These are phyloP conservation scores for Colletotrichum paranaense DNA, from an alignment of 2,329 filamentous ascomycete genomes.

Conservation along the genomic window DNA sequence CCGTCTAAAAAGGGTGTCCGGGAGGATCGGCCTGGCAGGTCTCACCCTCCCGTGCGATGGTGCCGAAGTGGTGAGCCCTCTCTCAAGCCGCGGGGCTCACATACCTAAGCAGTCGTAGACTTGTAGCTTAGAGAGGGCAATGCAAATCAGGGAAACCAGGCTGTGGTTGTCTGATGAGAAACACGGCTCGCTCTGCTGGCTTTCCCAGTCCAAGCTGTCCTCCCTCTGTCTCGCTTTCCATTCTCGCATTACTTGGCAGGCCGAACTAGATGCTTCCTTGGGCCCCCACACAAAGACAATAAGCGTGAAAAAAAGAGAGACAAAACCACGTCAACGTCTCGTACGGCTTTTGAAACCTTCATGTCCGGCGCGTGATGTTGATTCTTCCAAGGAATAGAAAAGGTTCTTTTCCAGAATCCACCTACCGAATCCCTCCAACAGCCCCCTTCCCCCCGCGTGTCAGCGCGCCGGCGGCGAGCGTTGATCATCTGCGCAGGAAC, in stretches of 20 bases:
- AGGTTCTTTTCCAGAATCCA: background rate
- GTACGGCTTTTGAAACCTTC: background rate
- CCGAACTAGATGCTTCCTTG: background rate
- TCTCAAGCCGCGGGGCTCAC: background rate
- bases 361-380: slow-evolving; percentile 26
- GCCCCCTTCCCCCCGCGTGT: background rate
- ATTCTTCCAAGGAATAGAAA: background rate
- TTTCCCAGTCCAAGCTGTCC: background rate
- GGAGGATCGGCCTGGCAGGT: background rate
- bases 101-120: background rate
- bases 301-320: slow-evolving; percentile 1
- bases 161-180: background rate
- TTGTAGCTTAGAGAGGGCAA: background rate
- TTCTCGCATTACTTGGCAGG: background rate
- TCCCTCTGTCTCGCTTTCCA: background rate
- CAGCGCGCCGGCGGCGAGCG: slow-evolving; percentile 16
- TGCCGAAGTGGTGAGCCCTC: slow-evolving; percentile 26
- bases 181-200: background rate
- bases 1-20: background rate
- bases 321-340: slow-evolving; percentile 14
- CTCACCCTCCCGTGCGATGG: slow-evolving; percentile 23
- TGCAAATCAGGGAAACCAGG: background rate
- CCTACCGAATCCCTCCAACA: background rate
- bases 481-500: slow-evolving; percentile 47
- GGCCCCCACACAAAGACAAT: background rate